Percentiles rank a stretch among this genome's conserved stretches.
phyloP scores from a whole-genome alignment of 768 basidiomycete genomes.

The Galerina marginata region DNA sequence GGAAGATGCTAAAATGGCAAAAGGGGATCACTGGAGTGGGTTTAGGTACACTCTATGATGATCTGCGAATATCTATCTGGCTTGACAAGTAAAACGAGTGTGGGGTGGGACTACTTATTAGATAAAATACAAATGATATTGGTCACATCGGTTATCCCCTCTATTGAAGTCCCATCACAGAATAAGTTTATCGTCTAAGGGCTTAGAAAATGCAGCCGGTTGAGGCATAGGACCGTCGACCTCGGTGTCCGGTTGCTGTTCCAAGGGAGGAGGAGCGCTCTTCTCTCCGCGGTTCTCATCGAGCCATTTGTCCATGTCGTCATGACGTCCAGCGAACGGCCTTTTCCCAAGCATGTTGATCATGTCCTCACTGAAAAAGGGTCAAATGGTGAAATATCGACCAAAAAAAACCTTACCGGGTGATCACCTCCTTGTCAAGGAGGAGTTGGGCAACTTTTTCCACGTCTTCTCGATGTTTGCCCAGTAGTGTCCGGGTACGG shows the following conservation, averaged over 20 bases:
- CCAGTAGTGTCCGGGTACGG: conserved; percentile 83
- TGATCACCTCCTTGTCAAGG: conserved; percentile 95
- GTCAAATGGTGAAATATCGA: not conserved
- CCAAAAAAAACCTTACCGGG: conserved; percentile 57
- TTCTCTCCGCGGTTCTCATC: conserved; percentile 75
- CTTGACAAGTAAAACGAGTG: conserved; percentile 24
- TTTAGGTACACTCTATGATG: conserved; percentile 65
- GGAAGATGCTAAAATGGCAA: conserved; percentile 62
- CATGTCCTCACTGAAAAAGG: conserved; percentile 78
- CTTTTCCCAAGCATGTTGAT: conserved; percentile 81
- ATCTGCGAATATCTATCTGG: not conserved
- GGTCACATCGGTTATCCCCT: conserved; percentile 8
- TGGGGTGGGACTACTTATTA: conserved; percentile 23
- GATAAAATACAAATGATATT: conserved; percentile 36
- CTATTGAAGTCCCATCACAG: conserved; percentile 18
- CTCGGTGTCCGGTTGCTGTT: conserved; percentile 43
- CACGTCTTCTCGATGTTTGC: conserved; percentile 81
- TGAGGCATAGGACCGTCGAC: conserved; percentile 52
- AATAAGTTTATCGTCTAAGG: conserved; percentile 30
- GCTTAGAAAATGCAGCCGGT: conserved; percentile 45
- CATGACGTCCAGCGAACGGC: conserved; percentile 75
- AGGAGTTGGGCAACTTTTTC: conserved; percentile 92
- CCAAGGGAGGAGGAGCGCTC: conserved; percentile 70
- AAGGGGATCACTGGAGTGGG: conserved; percentile 80
- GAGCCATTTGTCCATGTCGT: conserved; percentile 99